Percentiles rank a stretch among this genome's conserved stretches.
Evolutionary conservation across 1,284 basidiomycete genomes (phyloP).

Genomic region (Anthracocystis panici-leucophaei): DNA sequence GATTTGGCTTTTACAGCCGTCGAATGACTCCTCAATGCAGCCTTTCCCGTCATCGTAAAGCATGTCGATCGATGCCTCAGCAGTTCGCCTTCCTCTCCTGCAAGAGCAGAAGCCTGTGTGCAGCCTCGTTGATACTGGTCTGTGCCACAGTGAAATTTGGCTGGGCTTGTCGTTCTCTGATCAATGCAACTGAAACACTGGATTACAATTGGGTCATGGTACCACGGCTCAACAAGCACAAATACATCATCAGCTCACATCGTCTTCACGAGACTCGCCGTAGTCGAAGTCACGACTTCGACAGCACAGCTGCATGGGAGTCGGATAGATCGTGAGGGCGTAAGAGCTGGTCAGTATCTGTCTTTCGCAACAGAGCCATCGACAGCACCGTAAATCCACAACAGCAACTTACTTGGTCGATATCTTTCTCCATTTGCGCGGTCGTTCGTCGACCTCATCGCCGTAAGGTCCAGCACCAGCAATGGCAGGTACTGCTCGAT

Average conservation of each 20-base stretch:
- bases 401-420: constrained; percentile 8
- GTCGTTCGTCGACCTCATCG: not conserved
- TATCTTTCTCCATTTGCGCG: constrained; percentile 14
- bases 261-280: too few relatives aligned
- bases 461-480: not conserved
- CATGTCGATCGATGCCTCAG: too few relatives aligned
- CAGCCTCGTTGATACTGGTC: too few relatives aligned
- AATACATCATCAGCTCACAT: too few relatives aligned
- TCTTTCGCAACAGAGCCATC: too few relatives aligned
- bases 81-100: not conserved
- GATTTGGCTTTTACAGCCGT: not conserved
- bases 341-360: constrained; percentile 1
- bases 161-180: too few relatives aligned
- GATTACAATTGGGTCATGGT: too few relatives aligned
- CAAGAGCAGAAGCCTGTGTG: not conserved
- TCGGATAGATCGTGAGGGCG: not conserved
- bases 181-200: too few relatives aligned
- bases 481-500: not conserved
- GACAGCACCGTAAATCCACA: not conserved
- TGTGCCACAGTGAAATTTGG: too few relatives aligned
- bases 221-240: too few relatives aligned
- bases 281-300: too few relatives aligned
- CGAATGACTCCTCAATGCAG: not conserved
- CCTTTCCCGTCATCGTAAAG: not conserved
- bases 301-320: too few relatives aligned